Percentiles rank a stretch among this genome's conserved stretches.
phyloP scores from a whole-genome alignment of 257 asterid species.

The Striga asiatica region DNA sequence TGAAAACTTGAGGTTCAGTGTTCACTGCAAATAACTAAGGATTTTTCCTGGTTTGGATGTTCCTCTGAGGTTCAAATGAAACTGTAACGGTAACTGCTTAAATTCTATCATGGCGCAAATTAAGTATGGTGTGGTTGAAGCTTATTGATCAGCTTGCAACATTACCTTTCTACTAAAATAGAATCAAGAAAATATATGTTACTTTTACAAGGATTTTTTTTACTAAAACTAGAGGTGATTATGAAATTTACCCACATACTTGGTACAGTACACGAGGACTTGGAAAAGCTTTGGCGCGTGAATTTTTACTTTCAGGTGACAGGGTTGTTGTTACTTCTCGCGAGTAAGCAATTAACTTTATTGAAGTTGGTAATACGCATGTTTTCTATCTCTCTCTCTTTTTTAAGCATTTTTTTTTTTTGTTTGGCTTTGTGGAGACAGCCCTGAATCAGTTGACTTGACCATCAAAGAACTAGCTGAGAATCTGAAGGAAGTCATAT shows the following conservation, averaged over 20 bases:
- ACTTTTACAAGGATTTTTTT: not conserved
- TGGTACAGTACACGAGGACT: constrained; percentile 85
- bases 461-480: constrained; percentile 72
- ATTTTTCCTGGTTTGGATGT: not conserved
- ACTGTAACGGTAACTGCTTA: not conserved
- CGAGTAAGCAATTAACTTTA: constrained; percentile 36
- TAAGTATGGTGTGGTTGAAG: not conserved
- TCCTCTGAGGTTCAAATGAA: not conserved
- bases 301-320: constrained; percentile 90
- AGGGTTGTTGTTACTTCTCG: constrained; percentile 82
- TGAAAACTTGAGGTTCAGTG: not conserved
- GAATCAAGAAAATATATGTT: not conserved
- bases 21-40: not conserved
- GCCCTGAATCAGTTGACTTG: constrained; percentile 65
- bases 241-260: constrained; percentile 12
- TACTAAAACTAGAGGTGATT: not conserved
- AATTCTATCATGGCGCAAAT: not conserved
- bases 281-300: constrained; percentile 98
- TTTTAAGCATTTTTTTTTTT: constrained; percentile 14
- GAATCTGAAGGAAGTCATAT: constrained; percentile 48
- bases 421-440: constrained; percentile 28
- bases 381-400: not conserved
- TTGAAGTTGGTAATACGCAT: constrained; percentile 11
- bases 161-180: not conserved
- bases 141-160: not conserved